A percentile compares a stretch with the other conserved stretches of the same genome.
These are phyloP conservation scores for Chamaecrista fasciculata DNA, from an alignment of 306 rosid genomes.

Conservation along the genomic window DNA sequence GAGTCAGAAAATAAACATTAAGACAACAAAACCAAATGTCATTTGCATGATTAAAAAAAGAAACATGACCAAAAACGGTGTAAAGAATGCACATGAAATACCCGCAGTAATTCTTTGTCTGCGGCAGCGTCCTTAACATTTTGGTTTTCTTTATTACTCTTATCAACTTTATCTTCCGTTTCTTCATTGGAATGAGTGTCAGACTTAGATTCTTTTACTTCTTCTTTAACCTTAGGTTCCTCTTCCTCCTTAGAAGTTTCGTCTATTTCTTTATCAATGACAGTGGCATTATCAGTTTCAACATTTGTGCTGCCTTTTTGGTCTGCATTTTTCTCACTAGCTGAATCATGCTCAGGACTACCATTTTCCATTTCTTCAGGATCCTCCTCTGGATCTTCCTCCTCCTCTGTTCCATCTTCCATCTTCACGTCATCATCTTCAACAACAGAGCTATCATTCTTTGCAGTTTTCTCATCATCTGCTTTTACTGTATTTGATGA, in stretches of 20 bases:
- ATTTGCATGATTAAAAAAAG: slow-evolving; percentile 1
- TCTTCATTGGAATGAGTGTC: slow-evolving; percentile 38
- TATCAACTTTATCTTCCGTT: slow-evolving; percentile 49
- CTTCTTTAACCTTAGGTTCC: slow-evolving; percentile 42
- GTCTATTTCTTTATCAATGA: slow-evolving; percentile 40
- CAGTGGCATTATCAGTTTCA: slow-evolving; percentile 43
- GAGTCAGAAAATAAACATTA: slow-evolving; percentile 25
- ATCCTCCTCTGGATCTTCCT: slow-evolving; percentile 83
- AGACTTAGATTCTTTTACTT: slow-evolving; percentile 39
- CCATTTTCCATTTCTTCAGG: slow-evolving; percentile 81
- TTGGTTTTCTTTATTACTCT: slow-evolving; percentile 47
- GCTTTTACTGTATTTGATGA: slow-evolving; percentile 29
- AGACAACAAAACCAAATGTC: neutral
- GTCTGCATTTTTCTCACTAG: slow-evolving; percentile 44
- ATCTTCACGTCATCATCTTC: slow-evolving; percentile 52
- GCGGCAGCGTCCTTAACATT: slow-evolving; percentile 50
- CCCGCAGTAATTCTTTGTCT: slow-evolving; percentile 86
- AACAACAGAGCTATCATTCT: slow-evolving; percentile 42
- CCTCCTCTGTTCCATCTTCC: slow-evolving; percentile 69
- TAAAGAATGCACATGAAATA: slow-evolving; percentile 23
- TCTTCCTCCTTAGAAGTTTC: slow-evolving; percentile 43
- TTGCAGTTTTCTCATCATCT: slow-evolving; percentile 45
- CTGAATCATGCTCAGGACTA: slow-evolving; percentile 45
- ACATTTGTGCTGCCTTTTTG: slow-evolving; percentile 30
- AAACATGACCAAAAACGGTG: neutral